These are phyloP conservation scores for Comarum palustre DNA, from an alignment of 306 rosid species.

Conservation along the genomic window DNA sequence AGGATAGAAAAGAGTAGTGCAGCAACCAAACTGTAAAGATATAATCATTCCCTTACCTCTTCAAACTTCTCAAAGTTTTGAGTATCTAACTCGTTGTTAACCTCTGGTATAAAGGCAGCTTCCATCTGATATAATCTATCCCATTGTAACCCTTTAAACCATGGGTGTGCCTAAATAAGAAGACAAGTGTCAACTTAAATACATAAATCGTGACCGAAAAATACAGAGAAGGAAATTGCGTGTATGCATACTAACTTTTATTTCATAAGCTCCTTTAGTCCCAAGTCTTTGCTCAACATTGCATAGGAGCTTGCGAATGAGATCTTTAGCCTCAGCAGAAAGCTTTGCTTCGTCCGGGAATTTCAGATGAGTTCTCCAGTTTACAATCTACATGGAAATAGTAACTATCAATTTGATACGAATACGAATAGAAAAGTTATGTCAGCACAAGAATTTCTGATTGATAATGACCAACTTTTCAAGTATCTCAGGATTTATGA, in stretches of 20 bases:
- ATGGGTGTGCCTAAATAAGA: slow-evolving; percentile 67
- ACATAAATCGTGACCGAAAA: background rate
- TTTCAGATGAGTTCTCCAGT: slow-evolving; percentile 76
- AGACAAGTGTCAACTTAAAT: slow-evolving; percentile 9
- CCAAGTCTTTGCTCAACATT: slow-evolving; percentile 86
- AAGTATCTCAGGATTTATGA: background rate
- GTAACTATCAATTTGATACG: slow-evolving; percentile 23
- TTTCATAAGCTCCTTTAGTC: slow-evolving; percentile 79
- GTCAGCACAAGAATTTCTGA: background rate
- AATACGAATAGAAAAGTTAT: slow-evolving; percentile 3
- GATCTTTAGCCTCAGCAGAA: slow-evolving; percentile 77
- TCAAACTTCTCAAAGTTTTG: slow-evolving; percentile 84
- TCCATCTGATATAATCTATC: slow-evolving; percentile 74
- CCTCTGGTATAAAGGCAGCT: slow-evolving; percentile 86
- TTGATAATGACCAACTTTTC: background rate
- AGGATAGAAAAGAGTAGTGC: background rate
- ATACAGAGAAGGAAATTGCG: background rate
- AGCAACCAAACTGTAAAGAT: background rate
- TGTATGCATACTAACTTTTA: slow-evolving; percentile 46
- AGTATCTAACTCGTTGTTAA: slow-evolving; percentile 82
- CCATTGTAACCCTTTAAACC: slow-evolving; percentile 79
- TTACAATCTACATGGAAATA: slow-evolving; percentile 59
- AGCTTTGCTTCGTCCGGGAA: slow-evolving; percentile 76
- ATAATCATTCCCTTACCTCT: slow-evolving; percentile 47
- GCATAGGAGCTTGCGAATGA: slow-evolving; percentile 73